Percentiles rank a stretch among this genome's conserved stretches.
phyloP scores from a whole-genome alignment of 1,284 basidiomycete genomes.

The Trichosporon sp. region DNA sequence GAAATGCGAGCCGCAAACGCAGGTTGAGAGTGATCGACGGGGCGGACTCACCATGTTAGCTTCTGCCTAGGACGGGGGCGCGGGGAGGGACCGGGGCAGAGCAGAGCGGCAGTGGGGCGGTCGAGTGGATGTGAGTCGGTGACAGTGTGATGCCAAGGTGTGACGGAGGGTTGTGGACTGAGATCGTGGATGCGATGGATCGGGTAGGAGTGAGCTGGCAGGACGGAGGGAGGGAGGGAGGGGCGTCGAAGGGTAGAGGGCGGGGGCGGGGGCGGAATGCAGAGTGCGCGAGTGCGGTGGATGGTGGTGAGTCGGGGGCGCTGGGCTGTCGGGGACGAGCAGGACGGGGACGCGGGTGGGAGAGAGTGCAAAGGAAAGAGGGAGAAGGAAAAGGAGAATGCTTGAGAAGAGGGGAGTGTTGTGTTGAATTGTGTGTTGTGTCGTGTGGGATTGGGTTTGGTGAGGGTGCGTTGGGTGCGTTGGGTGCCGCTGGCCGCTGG shows the following conservation, averaged over 20 bases:
- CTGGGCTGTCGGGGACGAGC: background rate
- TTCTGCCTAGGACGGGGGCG: background rate
- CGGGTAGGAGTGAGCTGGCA: background rate
- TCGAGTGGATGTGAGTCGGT: background rate
- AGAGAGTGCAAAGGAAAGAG: background rate
- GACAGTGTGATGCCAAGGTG: background rate
- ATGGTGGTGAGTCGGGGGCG: background rate
- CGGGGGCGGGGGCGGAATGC: background rate
- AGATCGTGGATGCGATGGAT: background rate
- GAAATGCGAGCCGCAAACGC: background rate
- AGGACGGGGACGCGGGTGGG: background rate
- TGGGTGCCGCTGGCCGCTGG: too few species aligned
- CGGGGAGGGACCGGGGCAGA: background rate
- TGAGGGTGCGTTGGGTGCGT: background rate
- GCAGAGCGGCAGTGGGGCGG: background rate
- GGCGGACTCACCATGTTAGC: background rate
- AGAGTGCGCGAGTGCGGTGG: background rate
- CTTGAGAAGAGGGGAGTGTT: background rate
- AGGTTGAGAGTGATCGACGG: background rate
- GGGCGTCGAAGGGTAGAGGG: background rate
- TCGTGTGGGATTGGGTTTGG: background rate
- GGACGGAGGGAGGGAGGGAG: background rate
- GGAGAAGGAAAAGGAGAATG: background rate
- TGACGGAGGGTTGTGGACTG: background rate
- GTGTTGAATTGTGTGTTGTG: background rate